These are phyloP conservation scores for Kwoniella dendrophila DNA, from an alignment of 768 basidiomycete genomes.

Conservation along the genomic window DNA sequence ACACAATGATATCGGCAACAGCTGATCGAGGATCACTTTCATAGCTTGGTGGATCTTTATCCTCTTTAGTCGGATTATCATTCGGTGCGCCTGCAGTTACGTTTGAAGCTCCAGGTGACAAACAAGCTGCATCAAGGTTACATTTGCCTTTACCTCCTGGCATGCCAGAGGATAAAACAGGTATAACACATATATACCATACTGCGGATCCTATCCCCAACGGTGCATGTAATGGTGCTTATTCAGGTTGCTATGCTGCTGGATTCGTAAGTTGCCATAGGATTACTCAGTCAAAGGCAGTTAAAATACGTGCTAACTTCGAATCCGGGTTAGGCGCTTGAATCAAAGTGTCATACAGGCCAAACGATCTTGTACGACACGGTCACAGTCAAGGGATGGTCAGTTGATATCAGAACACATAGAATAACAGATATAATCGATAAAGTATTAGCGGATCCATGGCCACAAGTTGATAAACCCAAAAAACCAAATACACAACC, in stretches of 20 bases:
- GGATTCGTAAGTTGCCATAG: conserved; percentile 70
- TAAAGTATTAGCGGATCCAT: conserved; percentile 67
- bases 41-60: conserved; percentile 82
- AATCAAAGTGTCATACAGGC: conserved; percentile 75
- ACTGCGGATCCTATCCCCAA: conserved; percentile 92
- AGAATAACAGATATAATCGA: conserved; percentile 72
- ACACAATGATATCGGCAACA: neutral
- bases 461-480: conserved; percentile 60
- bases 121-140: conserved; percentile 72
- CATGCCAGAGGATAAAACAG: conserved; percentile 49
- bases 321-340: conserved; percentile 44
- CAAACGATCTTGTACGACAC: conserved; percentile 82
- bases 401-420: conserved; percentile 72
- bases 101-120: conserved; percentile 88
- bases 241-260: conserved; percentile 73
- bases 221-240: conserved; percentile 55
- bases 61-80: conserved; percentile 79
- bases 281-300: too few species aligned
- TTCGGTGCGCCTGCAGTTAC: conserved; percentile 92
- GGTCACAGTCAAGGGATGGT: conserved; percentile 76
- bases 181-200: conserved; percentile 82
- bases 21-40: conserved; percentile 55
- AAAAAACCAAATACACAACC: conserved; percentile 19
- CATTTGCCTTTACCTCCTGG: conserved; percentile 83
- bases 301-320: neutral